Percentiles rank a stretch among this genome's conserved stretches.
phyloP scores from a whole-genome alignment of 768 basidiomycete species.

The Leccinellum rugosiceps region DNA sequence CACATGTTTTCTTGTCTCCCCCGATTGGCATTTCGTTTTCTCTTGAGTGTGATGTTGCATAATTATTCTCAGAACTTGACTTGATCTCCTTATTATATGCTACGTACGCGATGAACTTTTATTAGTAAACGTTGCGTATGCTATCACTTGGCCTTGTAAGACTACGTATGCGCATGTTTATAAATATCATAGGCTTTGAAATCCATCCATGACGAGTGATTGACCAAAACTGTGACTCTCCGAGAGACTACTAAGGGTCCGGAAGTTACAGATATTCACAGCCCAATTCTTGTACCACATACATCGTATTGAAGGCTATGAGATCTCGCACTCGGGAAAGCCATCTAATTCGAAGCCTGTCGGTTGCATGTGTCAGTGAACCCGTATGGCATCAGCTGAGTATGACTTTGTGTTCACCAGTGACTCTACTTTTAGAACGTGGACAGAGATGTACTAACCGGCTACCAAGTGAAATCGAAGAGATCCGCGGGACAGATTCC shows the following conservation, averaged over 20 bases:
- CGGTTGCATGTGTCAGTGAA: no score
- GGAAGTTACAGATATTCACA: no score
- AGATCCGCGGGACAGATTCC: background rate
- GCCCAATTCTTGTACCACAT: no score
- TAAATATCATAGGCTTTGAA: slow-evolving; percentile 15
- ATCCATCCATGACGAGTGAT: no score
- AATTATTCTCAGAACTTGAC: slow-evolving; percentile 2
- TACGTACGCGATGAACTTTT: slow-evolving; percentile 7
- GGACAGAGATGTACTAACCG: background rate
- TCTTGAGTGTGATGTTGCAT: background rate
- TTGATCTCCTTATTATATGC: slow-evolving; percentile 12
- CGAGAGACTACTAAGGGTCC: no score
- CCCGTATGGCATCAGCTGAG: no score
- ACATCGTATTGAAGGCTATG: no score
- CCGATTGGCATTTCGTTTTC: slow-evolving; percentile 11
- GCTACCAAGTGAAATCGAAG: background rate
- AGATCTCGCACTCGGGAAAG: no score
- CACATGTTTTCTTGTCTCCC: slow-evolving; percentile 6
- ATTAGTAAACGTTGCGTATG: slow-evolving; percentile 10
- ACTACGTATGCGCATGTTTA: slow-evolving; percentile 15
- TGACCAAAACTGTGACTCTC: no score
- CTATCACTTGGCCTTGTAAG: slow-evolving; percentile 20
- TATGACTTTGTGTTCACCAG: background rate
- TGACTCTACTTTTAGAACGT: background rate
- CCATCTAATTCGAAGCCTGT: no score